Conservation (phyloP, 164 flowering plant species). For the Magnolia sinica region DNA sequence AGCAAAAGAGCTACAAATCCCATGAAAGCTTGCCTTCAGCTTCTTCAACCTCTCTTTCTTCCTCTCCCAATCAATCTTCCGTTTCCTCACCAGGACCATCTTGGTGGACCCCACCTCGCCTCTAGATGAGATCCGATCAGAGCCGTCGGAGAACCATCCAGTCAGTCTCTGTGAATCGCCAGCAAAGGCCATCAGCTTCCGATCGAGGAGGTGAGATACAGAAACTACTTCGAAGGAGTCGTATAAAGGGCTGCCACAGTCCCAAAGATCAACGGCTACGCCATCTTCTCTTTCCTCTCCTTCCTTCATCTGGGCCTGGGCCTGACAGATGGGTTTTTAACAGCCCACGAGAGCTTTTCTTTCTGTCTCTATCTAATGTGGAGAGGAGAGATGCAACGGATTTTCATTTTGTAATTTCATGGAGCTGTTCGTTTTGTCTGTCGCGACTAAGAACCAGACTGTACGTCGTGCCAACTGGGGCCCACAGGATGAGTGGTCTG, state of each 20-base stretch:
- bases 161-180: no score
- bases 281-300: not conserved
- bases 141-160: not conserved
- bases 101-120: not conserved
- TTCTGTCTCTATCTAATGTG: not conserved
- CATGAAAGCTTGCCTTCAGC: not conserved
- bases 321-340: not conserved
- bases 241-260: slow-evolving; percentile 6
- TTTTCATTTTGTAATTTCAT: no score
- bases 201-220: not conserved
- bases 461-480: no score
- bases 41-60: not conserved
- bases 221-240: slow-evolving; percentile 5
- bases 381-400: no score
- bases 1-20: not conserved
- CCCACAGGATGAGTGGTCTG: no score
- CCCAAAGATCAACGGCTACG: not conserved
- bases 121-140: no score
- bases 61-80: not conserved
- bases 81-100: not conserved
- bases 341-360: not conserved
- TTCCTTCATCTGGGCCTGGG: slow-evolving; percentile 2
- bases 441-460: no score
- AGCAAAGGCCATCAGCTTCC: not conserved
- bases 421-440: no score